Conservation (phyloP, 208 protist species). For the Acanthamoeba lenticulata region DNA sequence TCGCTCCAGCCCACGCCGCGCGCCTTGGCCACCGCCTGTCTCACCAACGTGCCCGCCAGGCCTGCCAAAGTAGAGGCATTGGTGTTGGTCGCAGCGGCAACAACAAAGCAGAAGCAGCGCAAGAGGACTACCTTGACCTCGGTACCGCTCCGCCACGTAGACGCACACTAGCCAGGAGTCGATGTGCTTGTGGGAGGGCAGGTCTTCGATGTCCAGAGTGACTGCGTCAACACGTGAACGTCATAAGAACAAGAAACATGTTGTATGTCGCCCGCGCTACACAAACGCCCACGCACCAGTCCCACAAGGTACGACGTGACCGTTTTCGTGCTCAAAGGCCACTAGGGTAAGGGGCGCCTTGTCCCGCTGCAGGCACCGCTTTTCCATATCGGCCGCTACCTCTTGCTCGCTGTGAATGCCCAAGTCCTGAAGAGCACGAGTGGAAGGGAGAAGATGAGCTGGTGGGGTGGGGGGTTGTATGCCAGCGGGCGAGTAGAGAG, state of each 20-base stretch:
- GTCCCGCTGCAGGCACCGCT: neutral
- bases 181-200: neutral
- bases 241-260: neutral
- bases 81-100: neutral
- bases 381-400: neutral
- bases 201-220: neutral
- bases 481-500: neutral
- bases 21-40: neutral
- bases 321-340: neutral
- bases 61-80: neutral
- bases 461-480: too few relatives aligned
- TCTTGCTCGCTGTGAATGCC: neutral
- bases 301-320: neutral
- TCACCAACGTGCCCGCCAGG: neutral
- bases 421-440: neutral
- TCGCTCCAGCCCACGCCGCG: neutral
- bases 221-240: neutral
- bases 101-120: neutral
- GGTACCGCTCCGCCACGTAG: neutral
- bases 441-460: neutral
- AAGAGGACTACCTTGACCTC: neutral
- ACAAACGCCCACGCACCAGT: neutral
- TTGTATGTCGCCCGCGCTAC: neutral
- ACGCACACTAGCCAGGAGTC: constrained; percentile 1
- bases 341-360: constrained; percentile 14